Base-by-base conservation (phyloP, 164 flowering plant species). In the Sedum album region DNA sequence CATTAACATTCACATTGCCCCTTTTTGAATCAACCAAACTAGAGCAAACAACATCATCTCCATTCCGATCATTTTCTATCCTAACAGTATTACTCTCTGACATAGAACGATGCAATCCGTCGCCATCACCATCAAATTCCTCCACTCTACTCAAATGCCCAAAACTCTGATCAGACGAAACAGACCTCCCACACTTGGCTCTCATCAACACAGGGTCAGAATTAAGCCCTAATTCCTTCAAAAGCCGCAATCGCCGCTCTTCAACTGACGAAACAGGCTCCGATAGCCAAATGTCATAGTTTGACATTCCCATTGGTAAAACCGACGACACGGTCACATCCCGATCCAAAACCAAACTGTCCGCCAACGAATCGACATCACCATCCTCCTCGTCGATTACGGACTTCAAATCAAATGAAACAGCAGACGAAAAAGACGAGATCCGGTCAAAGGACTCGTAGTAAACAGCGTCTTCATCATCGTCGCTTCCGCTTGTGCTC, bases 371-470 rank as follows among this genome's bases (percentile, higher is more conserved):
- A 44, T 44, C 33, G 9, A 4, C 33, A 30, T 78, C 69, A n/a
- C 65, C 15, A 20, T 80, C 31, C 51, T 83, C 76, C 25, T 82
- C 73, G 28, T 21, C 42, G 30, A 36, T 60, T 35, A 6, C 60
- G 1, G 60, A 53, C 28, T 53, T 53, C 15, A 28, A 10, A 26
- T 84, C 82, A 7, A 88, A 84, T 17, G 55, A 39, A 15, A 15
- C 2, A 4, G 65, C 77, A 31, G 20, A 53, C 5, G 87, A 77
- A 11, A 80, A 75, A 1, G 92, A 80, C 1, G 94, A 84, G 2
- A 94, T 67, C 60, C 99, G 96, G 74, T 94, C 99, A 35, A 90
- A 83, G 1, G 97, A 90, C 71, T 94, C 99, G 82, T 87, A 84
- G 77, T 87, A 91, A 39, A 70, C 70, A 72, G 87, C 85, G 11